A percentile compares a stretch with the other conserved stretches of the same genome.
phyloP scores from a whole-genome alignment of 2,329 filamentous ascomycete species.

The Madurella fahalii region DNA sequence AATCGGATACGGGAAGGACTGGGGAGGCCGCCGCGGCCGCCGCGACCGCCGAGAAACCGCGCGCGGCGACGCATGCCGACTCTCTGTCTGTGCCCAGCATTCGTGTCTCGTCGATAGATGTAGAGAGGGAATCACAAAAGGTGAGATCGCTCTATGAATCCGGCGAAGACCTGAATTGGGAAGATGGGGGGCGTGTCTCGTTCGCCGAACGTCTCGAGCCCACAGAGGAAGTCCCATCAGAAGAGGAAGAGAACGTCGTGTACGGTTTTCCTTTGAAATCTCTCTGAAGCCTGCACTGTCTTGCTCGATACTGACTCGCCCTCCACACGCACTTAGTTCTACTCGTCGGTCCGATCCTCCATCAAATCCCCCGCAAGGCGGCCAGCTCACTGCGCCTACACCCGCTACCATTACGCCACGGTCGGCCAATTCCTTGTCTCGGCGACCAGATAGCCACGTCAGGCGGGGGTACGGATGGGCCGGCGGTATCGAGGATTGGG shows the following conservation, averaged over 20 bases:
- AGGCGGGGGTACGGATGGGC: slow-evolving; percentile 46
- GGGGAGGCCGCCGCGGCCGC: slow-evolving; percentile 18
- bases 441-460: slow-evolving; percentile 39
- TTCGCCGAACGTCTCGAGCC: slow-evolving; percentile 46
- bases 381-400: slow-evolving; percentile 29
- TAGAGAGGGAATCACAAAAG: slow-evolving; percentile 62
- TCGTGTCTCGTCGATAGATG: slow-evolving; percentile 50
- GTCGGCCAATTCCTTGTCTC: slow-evolving; percentile 43
- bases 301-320: slow-evolving; percentile 26
- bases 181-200: slow-evolving; percentile 48
- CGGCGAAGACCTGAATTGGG: slow-evolving; percentile 50
- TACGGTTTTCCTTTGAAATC: slow-evolving; percentile 51
- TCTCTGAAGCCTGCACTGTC: slow-evolving; percentile 24
- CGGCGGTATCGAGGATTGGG: slow-evolving; percentile 63
- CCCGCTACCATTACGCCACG: slow-evolving; percentile 36
- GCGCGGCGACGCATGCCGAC: slow-evolving; percentile 13
- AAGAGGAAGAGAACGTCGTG: slow-evolving; percentile 52
- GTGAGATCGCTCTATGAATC: slow-evolving; percentile 63
- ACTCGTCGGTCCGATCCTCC: slow-evolving; percentile 18
- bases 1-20: not conserved
- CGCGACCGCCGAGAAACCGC: slow-evolving; percentile 18
- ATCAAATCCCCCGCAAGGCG: slow-evolving; percentile 23
- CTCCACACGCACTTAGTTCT: slow-evolving; percentile 14
- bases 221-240: slow-evolving; percentile 47
- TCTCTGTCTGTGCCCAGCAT: slow-evolving; percentile 42